Conservation (phyloP, 179 eudicot genomes). For the Amaranthus tricolor region DNA sequence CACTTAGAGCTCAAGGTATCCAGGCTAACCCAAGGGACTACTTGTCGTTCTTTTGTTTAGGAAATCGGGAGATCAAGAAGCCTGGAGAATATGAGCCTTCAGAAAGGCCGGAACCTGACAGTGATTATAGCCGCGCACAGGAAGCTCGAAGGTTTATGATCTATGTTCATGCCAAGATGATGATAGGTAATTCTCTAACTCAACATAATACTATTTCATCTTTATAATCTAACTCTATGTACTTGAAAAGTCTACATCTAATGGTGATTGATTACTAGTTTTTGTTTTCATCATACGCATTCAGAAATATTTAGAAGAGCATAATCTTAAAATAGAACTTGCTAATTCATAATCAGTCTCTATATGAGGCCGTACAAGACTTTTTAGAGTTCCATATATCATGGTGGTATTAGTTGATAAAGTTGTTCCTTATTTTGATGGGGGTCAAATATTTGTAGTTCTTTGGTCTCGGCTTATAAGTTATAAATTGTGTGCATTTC, state of each 20-base stretch:
- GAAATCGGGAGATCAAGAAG: conserved; percentile 53
- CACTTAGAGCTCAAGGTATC: conserved; percentile 52
- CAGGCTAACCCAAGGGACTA: conserved; percentile 53
- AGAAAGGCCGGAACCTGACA: conserved; percentile 42
- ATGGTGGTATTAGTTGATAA: neutral
- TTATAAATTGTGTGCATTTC: no score
- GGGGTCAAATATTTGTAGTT: no score
- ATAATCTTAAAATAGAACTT: neutral
- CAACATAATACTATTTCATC: neutral
- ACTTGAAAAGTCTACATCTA: neutral
- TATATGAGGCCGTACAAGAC: no score
- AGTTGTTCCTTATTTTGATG: neutral
- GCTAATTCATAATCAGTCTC: neutral
- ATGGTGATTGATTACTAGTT: no score
- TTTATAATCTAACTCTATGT: neutral
- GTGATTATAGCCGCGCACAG: conserved; percentile 51
- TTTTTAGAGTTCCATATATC: no score
- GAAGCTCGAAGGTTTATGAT: conserved; percentile 73
- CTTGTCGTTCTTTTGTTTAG: conserved; percentile 61
- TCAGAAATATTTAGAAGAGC: neutral
- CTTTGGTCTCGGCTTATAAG: no score
- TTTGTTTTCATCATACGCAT: no score
- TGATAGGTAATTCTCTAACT: conserved; percentile 54
- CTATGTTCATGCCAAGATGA: conserved; percentile 82
- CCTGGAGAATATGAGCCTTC: conserved; percentile 52